Evolutionary conservation across 345 rosid genomes (phyloP).

Genomic region (rapeseed (Brassica napus)): DNA sequence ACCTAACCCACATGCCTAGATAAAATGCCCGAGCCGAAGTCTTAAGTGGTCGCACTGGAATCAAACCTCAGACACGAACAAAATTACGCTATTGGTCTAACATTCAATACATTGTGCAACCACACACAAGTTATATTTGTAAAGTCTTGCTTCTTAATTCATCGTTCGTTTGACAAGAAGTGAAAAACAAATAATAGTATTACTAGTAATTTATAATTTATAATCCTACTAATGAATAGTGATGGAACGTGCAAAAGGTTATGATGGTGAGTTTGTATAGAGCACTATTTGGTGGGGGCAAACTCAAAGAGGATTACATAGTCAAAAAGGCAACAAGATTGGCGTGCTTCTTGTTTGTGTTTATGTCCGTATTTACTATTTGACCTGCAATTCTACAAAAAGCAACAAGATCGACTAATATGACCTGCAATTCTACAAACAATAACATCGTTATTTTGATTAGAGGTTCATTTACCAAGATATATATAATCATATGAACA

Average conservation of each 20-base stretch:
- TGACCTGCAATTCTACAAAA: not conserved
- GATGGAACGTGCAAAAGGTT: slow-evolving; percentile 30
- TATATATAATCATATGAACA: not conserved
- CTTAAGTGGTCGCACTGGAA: not conserved
- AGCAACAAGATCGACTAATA: not conserved
- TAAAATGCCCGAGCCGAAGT: not conserved
- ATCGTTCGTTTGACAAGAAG: not conserved
- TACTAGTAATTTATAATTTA: not conserved
- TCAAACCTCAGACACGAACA: not conserved
- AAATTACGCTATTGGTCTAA: not conserved
- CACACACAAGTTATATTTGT: not conserved
- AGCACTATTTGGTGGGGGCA: not conserved
- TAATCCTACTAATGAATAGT: slow-evolving; percentile 8
- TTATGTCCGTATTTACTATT: not conserved
- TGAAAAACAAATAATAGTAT: no score
- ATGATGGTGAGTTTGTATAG: slow-evolving; percentile 23
- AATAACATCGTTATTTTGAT: not conserved
- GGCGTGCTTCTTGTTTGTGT: not conserved
- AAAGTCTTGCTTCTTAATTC: not conserved
- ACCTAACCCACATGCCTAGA: no score
- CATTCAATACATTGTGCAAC: not conserved
- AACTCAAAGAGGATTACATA: not conserved
- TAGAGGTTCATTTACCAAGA: not conserved
- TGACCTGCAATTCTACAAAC: not conserved
- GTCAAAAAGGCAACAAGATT: not conserved